Evolutionary conservation across 805 yeast genomes (phyloP), one percentile per base, ranked within the genome.

Genomic region (Brettanomyces sp.): DNA sequence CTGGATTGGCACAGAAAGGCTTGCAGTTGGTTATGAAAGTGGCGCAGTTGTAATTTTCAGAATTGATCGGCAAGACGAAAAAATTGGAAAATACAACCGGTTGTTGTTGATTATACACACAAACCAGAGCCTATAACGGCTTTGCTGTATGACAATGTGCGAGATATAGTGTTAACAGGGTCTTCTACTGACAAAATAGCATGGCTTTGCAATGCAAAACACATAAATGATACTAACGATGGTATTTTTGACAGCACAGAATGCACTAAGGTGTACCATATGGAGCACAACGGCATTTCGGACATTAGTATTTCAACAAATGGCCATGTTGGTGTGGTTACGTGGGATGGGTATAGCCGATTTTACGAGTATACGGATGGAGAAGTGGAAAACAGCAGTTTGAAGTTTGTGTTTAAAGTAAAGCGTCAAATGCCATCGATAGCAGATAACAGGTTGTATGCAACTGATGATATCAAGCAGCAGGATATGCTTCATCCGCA

Each of bases 11-110:
- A 52, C 56, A 2, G 49, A 58, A 8, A 46, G 60, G 1, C 55
- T 78, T 14, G 60, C 62, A 14, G 66, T 82, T 5, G 95, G 95
- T 1, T 86, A 74, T 56, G 95, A 86, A 58, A 80, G 85, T 14
- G 95, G 95, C 0, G 13, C 21, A 52, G 69, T 78, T 5, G 62
- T 65, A 1, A 53, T 63, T 1, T 64, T 56, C 28, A 43, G 52
- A 11, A 30, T 74, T 13, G n/a, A 14, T 25, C n/a, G 24, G 8
- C 42, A 54, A 40, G 14, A 45, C 51, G 18, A 63, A 0, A 53
- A 22, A 28, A 28, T 6, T 35, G 22, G 18, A 11, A 18, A n/a
- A 28, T 39, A 13, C 6, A 25, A n/a, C 52, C 59, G 11, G 6
- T 43, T 1, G 24, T 42, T 3, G 33, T 51, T 12, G 59, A 63